Evolutionary conservation across 305 asterid genomes (phyloP).

Genomic region (Plantago coronopus): DNA sequence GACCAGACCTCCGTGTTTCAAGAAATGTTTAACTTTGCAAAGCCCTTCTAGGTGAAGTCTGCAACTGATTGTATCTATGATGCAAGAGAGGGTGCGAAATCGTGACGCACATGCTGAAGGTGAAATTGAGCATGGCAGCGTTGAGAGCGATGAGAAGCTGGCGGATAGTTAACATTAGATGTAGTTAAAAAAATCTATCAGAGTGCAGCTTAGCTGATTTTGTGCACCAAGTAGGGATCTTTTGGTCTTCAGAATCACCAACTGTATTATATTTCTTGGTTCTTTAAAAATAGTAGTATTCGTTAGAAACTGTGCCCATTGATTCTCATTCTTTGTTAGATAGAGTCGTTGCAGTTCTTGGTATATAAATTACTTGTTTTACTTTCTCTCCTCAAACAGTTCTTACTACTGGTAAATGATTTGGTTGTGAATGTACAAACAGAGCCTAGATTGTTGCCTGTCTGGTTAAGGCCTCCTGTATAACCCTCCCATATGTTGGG

Average conservation of each 20-base stretch:
- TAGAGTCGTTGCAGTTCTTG: no score
- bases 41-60: slow-evolving; percentile 38
- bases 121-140: no score
- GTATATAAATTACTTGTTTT: no score
- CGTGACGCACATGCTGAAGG: neutral
- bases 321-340: no score
- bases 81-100: slow-evolving; percentile 1
- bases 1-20: slow-evolving; percentile 34
- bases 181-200: neutral
- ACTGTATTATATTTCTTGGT: slow-evolving; percentile 23
- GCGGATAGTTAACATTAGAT: slow-evolving; percentile 10
- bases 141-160: neutral
- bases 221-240: slow-evolving; percentile 22
- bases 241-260: slow-evolving; percentile 18
- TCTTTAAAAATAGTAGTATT: slow-evolving; percentile 4
- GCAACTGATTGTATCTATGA: neutral
- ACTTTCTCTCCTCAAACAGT: no score
- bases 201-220: slow-evolving; percentile 17
- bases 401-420: no score
- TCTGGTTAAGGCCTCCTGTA: no score
- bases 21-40: slow-evolving; percentile 42
- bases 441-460: no score
- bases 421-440: no score
- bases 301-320: no score
- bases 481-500: no score